Conservation (phyloP, 2,329 filamentous ascomycete genomes). For the Aspergillus awamori region DNA sequence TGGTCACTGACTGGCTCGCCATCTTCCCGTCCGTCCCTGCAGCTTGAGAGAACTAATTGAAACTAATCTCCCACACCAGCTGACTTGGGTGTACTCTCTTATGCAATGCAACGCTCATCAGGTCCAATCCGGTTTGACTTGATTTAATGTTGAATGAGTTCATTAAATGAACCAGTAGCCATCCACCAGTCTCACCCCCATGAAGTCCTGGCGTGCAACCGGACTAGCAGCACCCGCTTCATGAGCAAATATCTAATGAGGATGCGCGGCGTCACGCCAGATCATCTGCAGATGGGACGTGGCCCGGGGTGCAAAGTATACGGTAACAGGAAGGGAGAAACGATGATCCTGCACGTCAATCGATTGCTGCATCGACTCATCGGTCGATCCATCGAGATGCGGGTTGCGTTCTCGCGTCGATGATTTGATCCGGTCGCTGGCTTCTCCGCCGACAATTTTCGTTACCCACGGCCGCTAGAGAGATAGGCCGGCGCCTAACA, state of each 20-base stretch:
- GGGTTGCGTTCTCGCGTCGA: neutral
- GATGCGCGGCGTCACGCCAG: slow-evolving; percentile 15
- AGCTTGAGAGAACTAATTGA: neutral
- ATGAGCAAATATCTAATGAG: neutral
- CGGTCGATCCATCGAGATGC: slow-evolving; percentile 16
- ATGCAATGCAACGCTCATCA: slow-evolving; percentile 12
- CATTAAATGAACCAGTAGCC: neutral
- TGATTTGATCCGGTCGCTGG: neutral
- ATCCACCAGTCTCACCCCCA: neutral
- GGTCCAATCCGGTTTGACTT: neutral
- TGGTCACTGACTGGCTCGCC: neutral
- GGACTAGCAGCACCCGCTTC: neutral
- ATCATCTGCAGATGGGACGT: slow-evolving; percentile 25
- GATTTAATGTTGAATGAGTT: neutral
- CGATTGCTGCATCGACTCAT: slow-evolving; percentile 13
- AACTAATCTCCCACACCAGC: neutral
- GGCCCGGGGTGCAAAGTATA: slow-evolving; percentile 7
- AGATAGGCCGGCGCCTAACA: neutral
- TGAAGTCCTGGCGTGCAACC: neutral
- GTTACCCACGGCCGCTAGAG: neutral
- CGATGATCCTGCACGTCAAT: slow-evolving; percentile 21
- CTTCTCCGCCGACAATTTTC: neutral
- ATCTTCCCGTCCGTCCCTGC: neutral
- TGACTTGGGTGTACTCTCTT: neutral
- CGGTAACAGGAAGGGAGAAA: slow-evolving; percentile 5